Percentiles rank a stretch among this genome's conserved stretches.
phyloP scores from a whole-genome alignment of 345 rosid species.

The Trapa bicornis region DNA sequence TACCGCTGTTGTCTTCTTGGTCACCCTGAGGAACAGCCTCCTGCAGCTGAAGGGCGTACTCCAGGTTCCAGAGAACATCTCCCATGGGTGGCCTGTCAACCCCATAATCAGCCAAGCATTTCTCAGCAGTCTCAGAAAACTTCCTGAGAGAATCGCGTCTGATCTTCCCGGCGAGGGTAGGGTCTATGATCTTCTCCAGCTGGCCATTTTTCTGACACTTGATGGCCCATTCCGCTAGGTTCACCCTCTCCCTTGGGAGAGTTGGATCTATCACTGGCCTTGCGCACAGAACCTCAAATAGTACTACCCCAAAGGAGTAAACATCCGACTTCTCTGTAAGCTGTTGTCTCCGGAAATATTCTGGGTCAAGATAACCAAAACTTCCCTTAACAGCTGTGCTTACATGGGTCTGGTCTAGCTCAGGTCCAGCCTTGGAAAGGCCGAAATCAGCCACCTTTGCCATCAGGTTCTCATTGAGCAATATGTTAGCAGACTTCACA shows the following conservation, averaged over 20 bases:
- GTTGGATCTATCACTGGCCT: slow-evolving; percentile 5
- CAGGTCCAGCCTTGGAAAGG: slow-evolving; percentile 4
- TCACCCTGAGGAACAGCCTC: slow-evolving; percentile 3
- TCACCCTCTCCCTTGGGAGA: slow-evolving; percentile 2
- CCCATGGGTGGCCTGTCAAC: slow-evolving; percentile 7
- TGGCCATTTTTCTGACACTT: slow-evolving; percentile 8
- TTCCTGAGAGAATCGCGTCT: slow-evolving; percentile 1
- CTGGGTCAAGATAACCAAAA: slow-evolving; percentile 6
- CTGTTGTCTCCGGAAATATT: slow-evolving; percentile 1
- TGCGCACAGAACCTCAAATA: slow-evolving; percentile 6
- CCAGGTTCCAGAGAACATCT: slow-evolving; percentile 6
- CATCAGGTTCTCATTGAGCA: slow-evolving; percentile 7
- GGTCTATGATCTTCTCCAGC: slow-evolving; percentile 11
- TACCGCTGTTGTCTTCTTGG: slow-evolving; percentile 4
- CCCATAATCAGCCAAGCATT: slow-evolving; percentile 4
- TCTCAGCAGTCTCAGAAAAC: slow-evolving; percentile 7
- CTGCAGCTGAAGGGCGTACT: slow-evolving; percentile 8
- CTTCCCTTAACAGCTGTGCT: slow-evolving; percentile 7
- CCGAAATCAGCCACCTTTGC: slow-evolving; percentile 11
- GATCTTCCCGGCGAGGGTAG: slow-evolving; percentile 1
- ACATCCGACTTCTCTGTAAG: slow-evolving; percentile 7
- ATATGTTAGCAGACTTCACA: slow-evolving; percentile 7
- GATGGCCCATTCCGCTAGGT: slow-evolving; percentile 9
- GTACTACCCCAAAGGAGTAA: slow-evolving; percentile 7
- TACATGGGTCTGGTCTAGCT: slow-evolving; percentile 8